Conservation (phyloP, 805 yeast species). For the Candida orba region DNA sequence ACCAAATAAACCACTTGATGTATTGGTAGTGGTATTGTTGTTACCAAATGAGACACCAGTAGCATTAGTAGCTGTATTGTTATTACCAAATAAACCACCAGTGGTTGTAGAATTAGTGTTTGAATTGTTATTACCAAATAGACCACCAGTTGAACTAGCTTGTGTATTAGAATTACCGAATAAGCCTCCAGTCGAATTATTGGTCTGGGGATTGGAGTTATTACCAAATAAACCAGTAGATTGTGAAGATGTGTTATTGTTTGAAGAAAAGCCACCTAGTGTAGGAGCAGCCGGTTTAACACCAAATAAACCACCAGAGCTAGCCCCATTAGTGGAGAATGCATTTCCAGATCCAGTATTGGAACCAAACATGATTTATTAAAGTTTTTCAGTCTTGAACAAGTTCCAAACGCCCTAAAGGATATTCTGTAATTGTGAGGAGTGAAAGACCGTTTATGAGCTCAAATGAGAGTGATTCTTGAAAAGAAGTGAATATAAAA, state of each 20-base stretch:
- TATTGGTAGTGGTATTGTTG: constrained; percentile 8
- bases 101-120: not conserved
- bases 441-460: not conserved
- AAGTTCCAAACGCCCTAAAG: not conserved
- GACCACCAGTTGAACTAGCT: constrained; percentile 9
- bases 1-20: not conserved
- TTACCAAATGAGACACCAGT: constrained; percentile 7
- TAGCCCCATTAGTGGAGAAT: constrained; percentile 2
- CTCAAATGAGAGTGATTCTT: not conserved
- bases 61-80: not conserved
- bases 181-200: constrained; percentile 10
- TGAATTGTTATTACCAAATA: constrained; percentile 12
- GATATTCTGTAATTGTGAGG: not conserved
- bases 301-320: constrained; percentile 13
- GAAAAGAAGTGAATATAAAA: not conserved
- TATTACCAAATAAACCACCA: constrained; percentile 12
- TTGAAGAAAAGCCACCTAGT: constrained; percentile 1
- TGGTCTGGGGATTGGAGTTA: not conserved
- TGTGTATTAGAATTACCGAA: constrained; percentile 1
- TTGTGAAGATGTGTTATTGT: not conserved
- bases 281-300: constrained; percentile 1
- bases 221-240: constrained; percentile 1
- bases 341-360: constrained; percentile 9
- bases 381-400: not conserved
- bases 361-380: constrained; percentile 3